Percentiles rank a stretch among this genome's conserved stretches.
Conservation (phyloP, 148 eudicot genomes). For the Linanthus parryae region DNA sequence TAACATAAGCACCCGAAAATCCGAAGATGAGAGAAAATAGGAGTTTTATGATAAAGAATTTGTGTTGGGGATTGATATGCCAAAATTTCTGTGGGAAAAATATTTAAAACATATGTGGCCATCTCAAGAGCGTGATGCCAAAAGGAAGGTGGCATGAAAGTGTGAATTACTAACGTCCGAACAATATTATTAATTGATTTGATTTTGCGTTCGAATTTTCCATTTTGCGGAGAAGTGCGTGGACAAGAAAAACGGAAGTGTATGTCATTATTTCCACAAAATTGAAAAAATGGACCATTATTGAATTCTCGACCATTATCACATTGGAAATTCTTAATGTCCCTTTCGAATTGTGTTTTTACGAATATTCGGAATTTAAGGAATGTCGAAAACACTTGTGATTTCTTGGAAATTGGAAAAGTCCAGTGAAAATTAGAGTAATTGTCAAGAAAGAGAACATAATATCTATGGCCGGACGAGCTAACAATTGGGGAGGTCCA, state of each 20-base stretch:
- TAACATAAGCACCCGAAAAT: slow-evolving; percentile 1
- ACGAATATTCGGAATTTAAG: no score
- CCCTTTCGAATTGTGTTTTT: background rate
- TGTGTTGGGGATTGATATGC: no score
- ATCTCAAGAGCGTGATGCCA: no score
- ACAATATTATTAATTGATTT: background rate
- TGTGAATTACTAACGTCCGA: background rate
- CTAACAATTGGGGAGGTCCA: background rate
- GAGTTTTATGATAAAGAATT: background rate
- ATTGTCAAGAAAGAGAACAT: background rate
- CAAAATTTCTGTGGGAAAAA: no score
- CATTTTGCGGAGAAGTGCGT: no score
- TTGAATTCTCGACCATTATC: background rate
- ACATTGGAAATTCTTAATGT: background rate
- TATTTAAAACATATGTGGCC: no score
- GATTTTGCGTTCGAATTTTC: no score
- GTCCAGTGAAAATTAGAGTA: background rate
- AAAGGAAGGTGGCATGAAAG: no score
- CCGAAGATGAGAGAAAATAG: background rate
- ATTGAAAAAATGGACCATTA: background rate
- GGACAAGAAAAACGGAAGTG: background rate
- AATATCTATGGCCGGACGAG: background rate
- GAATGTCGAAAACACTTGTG: no score
- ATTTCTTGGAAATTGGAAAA: no score
- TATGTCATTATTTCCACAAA: background rate